Conservation (phyloP, 495 filamentous ascomycete species). For the Podospora australis region DNA sequence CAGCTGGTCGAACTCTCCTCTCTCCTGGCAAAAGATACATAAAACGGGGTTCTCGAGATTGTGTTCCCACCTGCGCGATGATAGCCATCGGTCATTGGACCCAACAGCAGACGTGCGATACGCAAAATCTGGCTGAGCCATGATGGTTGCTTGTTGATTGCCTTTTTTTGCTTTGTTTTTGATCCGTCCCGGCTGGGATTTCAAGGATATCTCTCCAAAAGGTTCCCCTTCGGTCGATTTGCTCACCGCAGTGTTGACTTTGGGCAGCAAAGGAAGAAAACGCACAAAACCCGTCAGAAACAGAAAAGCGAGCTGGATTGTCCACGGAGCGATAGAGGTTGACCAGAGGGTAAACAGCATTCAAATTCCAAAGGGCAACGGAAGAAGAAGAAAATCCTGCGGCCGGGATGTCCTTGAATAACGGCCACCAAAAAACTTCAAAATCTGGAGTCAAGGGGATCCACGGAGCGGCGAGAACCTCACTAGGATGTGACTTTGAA, state of each 20-base stretch:
- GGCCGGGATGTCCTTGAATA: constrained; percentile 28
- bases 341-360: constrained; percentile 10
- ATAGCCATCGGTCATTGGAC: constrained; percentile 39
- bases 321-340: constrained; percentile 3
- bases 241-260: constrained; percentile 9
- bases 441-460: constrained; percentile 21
- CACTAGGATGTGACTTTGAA: constrained; percentile 24
- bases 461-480: constrained; percentile 30
- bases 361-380: constrained; percentile 16
- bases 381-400: constrained; percentile 22
- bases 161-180: not conserved
- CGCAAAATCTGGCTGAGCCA: constrained; percentile 39
- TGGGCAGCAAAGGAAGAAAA: constrained; percentile 9
- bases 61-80: constrained; percentile 44
- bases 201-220: too few relatives aligned
- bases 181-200: constrained; percentile 13
- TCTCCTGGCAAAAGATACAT: too few relatives aligned
- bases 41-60: constrained; percentile 18
- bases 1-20: constrained; percentile 16
- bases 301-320: constrained; percentile 9
- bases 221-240: constrained; percentile 3
- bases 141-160: constrained; percentile 12
- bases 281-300: constrained; percentile 21
- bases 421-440: constrained; percentile 21
- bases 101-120: constrained; percentile 33